Percentiles rank a stretch among this genome's conserved stretches.
These are phyloP conservation scores for Ascochyta pisi DNA, from an alignment of 2,329 filamentous ascomycete species.

Conservation along the genomic window DNA sequence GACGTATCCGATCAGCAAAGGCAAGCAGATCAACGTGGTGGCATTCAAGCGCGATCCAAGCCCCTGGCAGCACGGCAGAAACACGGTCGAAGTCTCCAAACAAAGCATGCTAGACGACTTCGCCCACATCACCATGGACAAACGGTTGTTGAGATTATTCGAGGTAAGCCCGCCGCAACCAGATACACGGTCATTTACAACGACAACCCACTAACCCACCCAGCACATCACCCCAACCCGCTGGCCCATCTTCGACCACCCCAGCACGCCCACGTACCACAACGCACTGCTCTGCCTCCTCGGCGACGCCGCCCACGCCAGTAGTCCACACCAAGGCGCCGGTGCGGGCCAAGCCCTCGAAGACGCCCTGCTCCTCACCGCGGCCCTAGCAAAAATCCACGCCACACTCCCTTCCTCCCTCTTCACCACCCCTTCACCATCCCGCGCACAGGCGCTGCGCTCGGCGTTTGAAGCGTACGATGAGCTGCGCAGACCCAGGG, in stretches of 20 bases:
- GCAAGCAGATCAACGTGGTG: slow-evolving; percentile 29
- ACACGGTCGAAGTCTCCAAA: slow-evolving; percentile 19
- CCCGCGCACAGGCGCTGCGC: slow-evolving; percentile 18
- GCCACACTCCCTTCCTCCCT: background rate
- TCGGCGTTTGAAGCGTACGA: slow-evolving; percentile 21
- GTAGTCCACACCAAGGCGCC: slow-evolving; percentile 30
- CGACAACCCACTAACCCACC: background rate
- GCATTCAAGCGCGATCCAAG: slow-evolving; percentile 27
- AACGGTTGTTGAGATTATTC: slow-evolving; percentile 20
- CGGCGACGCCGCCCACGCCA: slow-evolving; percentile 36
- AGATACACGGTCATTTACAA: too few species aligned
- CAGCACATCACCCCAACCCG: slow-evolving; percentile 11
- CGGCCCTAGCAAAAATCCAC: slow-evolving; percentile 18
- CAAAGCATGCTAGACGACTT: slow-evolving; percentile 33
- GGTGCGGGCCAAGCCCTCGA: slow-evolving; percentile 35
- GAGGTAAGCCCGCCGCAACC: background rate
- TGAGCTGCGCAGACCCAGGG: slow-evolving; percentile 24
- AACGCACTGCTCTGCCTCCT: slow-evolving; percentile 25
- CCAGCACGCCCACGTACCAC: slow-evolving; percentile 27
- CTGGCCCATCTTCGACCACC: slow-evolving; percentile 33
- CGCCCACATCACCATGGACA: slow-evolving; percentile 10
- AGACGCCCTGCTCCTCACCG: slow-evolving; percentile 34
- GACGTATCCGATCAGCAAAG: slow-evolving; percentile 30
- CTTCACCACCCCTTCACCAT: background rate
- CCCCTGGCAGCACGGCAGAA: slow-evolving; percentile 19